Base-by-base conservation (phyloP, 257 asterid genomes). In the Lycium barbarum region DNA sequence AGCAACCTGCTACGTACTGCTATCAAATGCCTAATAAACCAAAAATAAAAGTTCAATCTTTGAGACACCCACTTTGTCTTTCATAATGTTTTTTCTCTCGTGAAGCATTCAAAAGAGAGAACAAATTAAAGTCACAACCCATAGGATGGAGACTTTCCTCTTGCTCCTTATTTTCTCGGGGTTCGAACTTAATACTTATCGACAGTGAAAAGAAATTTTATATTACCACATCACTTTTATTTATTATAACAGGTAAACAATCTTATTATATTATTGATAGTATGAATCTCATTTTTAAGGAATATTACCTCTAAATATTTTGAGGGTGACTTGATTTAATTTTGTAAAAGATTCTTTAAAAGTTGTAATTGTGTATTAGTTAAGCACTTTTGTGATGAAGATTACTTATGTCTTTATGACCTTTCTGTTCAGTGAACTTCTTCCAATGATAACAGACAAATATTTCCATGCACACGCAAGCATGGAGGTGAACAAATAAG, bases 1-100 rank as follows among this genome's bases (percentile, higher is more conserved):
- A 22, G 38, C 38, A 62, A 62, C 70, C 38, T 20, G 6, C 70
- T 20, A 59, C 66, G 66, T n/a, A 20, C 0, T 58, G 65, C 65
- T 0, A 59, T 62, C 17, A 22, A 62, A 62, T 62, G 38, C 38
- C 36, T 62, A 62, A 62, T 22, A 62, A 62, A 62, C 68, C 68
- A 20, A 62, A 62, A 62, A 49, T 0, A 70, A 20, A 74, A 6
- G 15, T 26, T 7, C 10, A 78, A 9, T 58, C 40, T 45, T 61
- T 79, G 51, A 83, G 63, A 47, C 57, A 76, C 85, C 83, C 72
- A 68, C 22, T 80, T 84, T 87, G 89, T 86, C 83, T 59, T 47
- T 79, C 85, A 72, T 86, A 18, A 3, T 79, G 89, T 86, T 84
- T 86, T 40, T 40, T 83, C 9, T 40, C 11, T 67, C 49, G 65